Evolutionary conservation across 441 rosid species (phyloP).

Genomic region (Gossypium trilobum): DNA sequence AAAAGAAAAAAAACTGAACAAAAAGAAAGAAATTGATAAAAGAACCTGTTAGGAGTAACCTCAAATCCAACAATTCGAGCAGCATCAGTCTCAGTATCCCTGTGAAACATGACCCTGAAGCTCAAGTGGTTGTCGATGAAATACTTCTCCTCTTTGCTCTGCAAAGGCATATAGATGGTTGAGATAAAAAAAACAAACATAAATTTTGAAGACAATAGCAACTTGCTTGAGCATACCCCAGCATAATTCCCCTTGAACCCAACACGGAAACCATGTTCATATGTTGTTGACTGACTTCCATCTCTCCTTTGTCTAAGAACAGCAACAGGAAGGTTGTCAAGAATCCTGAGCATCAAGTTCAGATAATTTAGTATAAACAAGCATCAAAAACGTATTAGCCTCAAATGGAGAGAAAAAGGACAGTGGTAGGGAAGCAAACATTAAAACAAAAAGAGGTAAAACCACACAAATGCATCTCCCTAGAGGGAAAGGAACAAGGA

Average conservation of each 20-base stretch:
- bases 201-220: slow-evolving; percentile 6
- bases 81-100: slow-evolving; percentile 63
- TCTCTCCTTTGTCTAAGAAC: slow-evolving; percentile 85
- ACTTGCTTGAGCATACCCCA: slow-evolving; percentile 47
- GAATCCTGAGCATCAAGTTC: slow-evolving; percentile 52
- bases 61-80: slow-evolving; percentile 93
- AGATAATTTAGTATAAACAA: slow-evolving; percentile 11
- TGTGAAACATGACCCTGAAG: slow-evolving; percentile 86
- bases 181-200: neutral
- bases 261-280: slow-evolving; percentile 87
- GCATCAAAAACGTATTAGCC: neutral
- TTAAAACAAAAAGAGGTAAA: neutral
- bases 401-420: neutral
- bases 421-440: neutral
- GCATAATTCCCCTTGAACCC: slow-evolving; percentile 91
- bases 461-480: neutral
- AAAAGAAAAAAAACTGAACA: slow-evolving; percentile 3
- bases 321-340: slow-evolving; percentile 95
- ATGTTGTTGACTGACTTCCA: slow-evolving; percentile 66
- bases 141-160: slow-evolving; percentile 94
- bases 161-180: slow-evolving; percentile 20
- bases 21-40: neutral
- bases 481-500: neutral
- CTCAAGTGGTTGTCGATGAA: slow-evolving; percentile 88
- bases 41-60: slow-evolving; percentile 77